phyloP scores from a whole-genome alignment of 2,329 filamentous ascomycete genomes.

The Emericellopsis atlantica region DNA sequence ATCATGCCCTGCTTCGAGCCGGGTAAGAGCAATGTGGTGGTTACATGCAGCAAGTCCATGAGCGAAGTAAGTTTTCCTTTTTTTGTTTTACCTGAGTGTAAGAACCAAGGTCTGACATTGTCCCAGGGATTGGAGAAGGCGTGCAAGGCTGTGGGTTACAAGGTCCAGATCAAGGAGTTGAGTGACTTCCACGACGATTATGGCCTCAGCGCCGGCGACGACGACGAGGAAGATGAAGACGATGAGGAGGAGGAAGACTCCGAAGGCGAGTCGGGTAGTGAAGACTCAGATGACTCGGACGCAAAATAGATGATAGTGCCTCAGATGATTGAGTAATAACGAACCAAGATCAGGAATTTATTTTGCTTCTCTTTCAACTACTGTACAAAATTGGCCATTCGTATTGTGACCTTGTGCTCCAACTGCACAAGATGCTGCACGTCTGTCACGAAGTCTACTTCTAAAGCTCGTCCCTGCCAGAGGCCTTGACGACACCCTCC shows the following conservation, averaged over 20 bases:
- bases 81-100: slow-evolving; percentile 1
- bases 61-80: slow-evolving; percentile 55
- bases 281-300: slow-evolving; percentile 13
- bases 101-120: not conserved
- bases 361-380: too few species aligned
- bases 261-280: slow-evolving; percentile 6
- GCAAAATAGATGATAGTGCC: slow-evolving; percentile 11
- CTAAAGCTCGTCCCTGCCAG: slow-evolving; percentile 56
- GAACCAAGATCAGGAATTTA: too few species aligned
- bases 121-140: slow-evolving; percentile 59
- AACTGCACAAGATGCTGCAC: too few species aligned
- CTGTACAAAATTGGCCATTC: too few species aligned
- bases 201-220: slow-evolving; percentile 58
- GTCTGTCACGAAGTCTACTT: too few species aligned
- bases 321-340: slow-evolving; percentile 3
- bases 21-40: slow-evolving; percentile 68
- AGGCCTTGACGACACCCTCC: slow-evolving; percentile 48
- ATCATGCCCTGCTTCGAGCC: slow-evolving; percentile 72
- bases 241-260: slow-evolving; percentile 27
- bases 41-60: slow-evolving; percentile 80
- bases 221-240: slow-evolving; percentile 37
- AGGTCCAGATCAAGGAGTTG: slow-evolving; percentile 59
- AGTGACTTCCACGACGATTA: slow-evolving; percentile 84
- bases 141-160: slow-evolving; percentile 67
- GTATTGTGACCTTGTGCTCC: too few species aligned